phyloP scores from a whole-genome alignment of 2,329 filamentous ascomycete genomes.

The Xylariaceae sp. region DNA sequence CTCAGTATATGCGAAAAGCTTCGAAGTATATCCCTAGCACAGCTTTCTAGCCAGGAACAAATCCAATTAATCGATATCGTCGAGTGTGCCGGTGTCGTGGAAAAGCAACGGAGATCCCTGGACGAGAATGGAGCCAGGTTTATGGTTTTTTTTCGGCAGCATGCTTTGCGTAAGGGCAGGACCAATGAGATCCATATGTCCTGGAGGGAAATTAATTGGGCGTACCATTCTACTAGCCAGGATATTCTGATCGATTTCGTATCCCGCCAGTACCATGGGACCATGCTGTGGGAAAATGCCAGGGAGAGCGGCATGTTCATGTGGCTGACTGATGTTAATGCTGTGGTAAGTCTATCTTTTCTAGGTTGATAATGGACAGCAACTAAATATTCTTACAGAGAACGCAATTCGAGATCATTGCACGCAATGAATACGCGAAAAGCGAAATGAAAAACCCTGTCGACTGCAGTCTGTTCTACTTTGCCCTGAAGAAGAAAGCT shows the following conservation, averaged over 20 bases:
- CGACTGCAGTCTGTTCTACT: conserved; percentile 88
- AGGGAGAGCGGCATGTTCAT: conserved; percentile 90
- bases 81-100: conserved; percentile 82
- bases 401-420: conserved; percentile 85
- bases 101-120: conserved; percentile 85
- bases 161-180: conserved; percentile 71
- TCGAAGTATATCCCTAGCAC: conserved; percentile 74
- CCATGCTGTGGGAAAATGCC: conserved; percentile 83
- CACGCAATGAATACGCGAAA: conserved; percentile 90
- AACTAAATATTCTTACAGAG: conserved; percentile 52
- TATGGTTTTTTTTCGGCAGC: conserved; percentile 84
- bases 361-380: neutral
- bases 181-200: conserved; percentile 70
- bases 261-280: conserved; percentile 76
- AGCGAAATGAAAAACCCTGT: conserved; percentile 87
- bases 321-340: conserved; percentile 82
- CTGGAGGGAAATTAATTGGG: conserved; percentile 84
- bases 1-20: conserved; percentile 75
- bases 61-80: conserved; percentile 84
- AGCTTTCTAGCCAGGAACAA: conserved; percentile 84
- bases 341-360: conserved; percentile 65
- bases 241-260: conserved; percentile 89
- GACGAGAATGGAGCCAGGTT: conserved; percentile 90
- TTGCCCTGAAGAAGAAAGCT: conserved; percentile 88
- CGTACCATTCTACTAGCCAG: conserved; percentile 83